Evolutionary conservation across 768 basidiomycete species (phyloP).

Genomic region (Dendrothele bispora): DNA sequence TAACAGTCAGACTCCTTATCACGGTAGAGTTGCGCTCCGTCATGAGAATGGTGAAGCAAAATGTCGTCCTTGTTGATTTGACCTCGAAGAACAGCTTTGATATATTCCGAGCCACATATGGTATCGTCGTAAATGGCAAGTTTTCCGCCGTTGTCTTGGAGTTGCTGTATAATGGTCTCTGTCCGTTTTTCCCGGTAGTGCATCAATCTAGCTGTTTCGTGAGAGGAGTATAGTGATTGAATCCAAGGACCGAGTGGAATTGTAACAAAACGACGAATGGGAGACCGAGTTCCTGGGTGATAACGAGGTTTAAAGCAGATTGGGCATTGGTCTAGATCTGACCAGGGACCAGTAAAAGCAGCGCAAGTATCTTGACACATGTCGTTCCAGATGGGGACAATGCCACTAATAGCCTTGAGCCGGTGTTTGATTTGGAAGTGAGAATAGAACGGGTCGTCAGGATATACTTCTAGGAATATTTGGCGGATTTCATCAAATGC

Average conservation of each 20-base stretch:
- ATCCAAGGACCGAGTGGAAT: slow-evolving; percentile 21
- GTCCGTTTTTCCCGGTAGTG: slow-evolving; percentile 5
- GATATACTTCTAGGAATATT: too few species aligned
- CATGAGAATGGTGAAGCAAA: slow-evolving; percentile 32
- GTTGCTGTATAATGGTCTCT: background rate
- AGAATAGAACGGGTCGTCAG: slow-evolving; percentile 3
- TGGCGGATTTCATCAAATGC: background rate
- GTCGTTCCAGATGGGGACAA: slow-evolving; percentile 15
- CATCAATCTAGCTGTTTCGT: slow-evolving; percentile 1
- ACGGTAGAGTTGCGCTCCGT: slow-evolving; percentile 40
- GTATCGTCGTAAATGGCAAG: too few species aligned
- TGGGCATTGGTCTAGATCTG: slow-evolving; percentile 18
- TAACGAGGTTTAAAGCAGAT: slow-evolving; percentile 26
- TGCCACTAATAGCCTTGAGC: slow-evolving; percentile 12
- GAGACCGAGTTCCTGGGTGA: slow-evolving; percentile 6
- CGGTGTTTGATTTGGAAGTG: slow-evolving; percentile 9
- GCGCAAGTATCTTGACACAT: slow-evolving; percentile 23
- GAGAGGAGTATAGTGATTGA: slow-evolving; percentile 18
- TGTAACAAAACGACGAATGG: slow-evolving; percentile 14
- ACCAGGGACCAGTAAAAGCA: slow-evolving; percentile 22
- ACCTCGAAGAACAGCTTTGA: slow-evolving; percentile 5
- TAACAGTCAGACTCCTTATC: slow-evolving; percentile 31
- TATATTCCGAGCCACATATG: slow-evolving; percentile 12
- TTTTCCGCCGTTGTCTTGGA: background rate
- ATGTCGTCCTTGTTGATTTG: slow-evolving; percentile 21